Conservation (phyloP, 2,329 filamentous ascomycete species). For the Purpureocillium takamizusanense region DNA sequence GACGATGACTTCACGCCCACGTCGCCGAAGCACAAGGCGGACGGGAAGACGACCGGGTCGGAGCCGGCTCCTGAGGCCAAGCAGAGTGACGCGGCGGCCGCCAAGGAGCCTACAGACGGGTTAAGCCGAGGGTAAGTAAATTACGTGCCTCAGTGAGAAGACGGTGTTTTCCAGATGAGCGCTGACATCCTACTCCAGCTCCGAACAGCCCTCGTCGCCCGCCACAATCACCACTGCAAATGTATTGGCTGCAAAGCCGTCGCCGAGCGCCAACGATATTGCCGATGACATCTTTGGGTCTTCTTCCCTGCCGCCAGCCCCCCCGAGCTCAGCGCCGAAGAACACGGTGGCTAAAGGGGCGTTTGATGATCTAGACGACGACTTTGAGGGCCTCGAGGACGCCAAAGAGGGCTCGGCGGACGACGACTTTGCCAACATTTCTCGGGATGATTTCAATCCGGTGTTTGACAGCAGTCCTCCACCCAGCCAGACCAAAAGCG, state of each 20-base stretch:
- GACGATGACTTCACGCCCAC: constrained; percentile 84
- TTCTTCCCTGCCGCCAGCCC: constrained; percentile 14
- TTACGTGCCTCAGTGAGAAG: background rate
- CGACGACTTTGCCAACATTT: constrained; percentile 71
- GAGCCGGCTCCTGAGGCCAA: background rate
- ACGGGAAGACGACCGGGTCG: constrained; percentile 5
- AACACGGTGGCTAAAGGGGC: constrained; percentile 35
- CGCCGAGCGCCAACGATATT: constrained; percentile 25
- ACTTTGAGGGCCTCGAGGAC: constrained; percentile 76
- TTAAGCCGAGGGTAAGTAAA: too few relatives aligned
- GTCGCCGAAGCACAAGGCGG: constrained; percentile 31
- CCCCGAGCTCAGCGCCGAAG: constrained; percentile 3
- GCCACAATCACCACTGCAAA: constrained; percentile 17
- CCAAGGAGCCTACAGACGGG: too few relatives aligned
- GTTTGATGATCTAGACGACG: constrained; percentile 70
- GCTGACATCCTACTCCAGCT: constrained; percentile 11
- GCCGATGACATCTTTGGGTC: constrained; percentile 34
- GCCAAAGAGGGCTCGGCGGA: constrained; percentile 73
- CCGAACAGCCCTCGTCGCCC: constrained; percentile 21
- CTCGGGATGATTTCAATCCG: constrained; percentile 70
- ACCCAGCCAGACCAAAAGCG: constrained; percentile 43
- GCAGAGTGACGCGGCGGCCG: too few relatives aligned
- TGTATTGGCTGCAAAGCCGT: constrained; percentile 15
- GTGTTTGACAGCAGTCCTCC: constrained; percentile 66
- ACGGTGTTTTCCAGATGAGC: background rate